Evolutionary conservation across 257 asterid species (phyloP), one percentile per base, ranked within the genome.

Genomic region (Rehmannia glutinosa): DNA sequence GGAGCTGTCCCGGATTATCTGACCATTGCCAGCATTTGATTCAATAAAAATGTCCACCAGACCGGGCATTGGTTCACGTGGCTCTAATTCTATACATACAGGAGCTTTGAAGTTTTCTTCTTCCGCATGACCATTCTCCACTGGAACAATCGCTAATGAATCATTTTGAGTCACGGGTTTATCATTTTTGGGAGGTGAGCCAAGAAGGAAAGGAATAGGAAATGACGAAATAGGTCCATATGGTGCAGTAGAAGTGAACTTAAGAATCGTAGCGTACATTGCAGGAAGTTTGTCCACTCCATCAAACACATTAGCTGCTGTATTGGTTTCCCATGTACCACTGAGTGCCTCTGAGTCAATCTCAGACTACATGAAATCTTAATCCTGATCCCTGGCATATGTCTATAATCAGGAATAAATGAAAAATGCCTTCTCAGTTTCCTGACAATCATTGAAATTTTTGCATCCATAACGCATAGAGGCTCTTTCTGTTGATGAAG

Each of bases 31-130:
- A 33, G 96, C 78, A 77, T 93, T 90, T 59, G 96, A 55, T 84
- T 90, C 95, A 55, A 93, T 73, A 64, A 50, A 76, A 58, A 88
- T 86, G 39, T 93, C 89, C 70, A 93, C 74, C 39, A 90, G 79
- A 52, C 98, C 96, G 23, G 98, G 98, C 74, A 88, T 75, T 25
- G 98, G 98, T 54, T 88, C 94, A 62, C 80, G 77, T 55, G 97
- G 98, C 78, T 93, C 97, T 80, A 93, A 85, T 69, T 93, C 96
- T 68, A 93, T 77, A 64, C 80, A 57, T 12, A 90, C 94, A 17
- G 75, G 84, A n/a, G 89, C 83, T 75, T 72, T 75, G 62, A 68
- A 76, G 72, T 65, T 77, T 46, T 84, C 82, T 76, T 81, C 86
- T 74, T 83, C 91, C 10, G 64, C 71, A 64, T 64, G 79, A 53